Evolutionary conservation across 768 basidiomycete genomes (phyloP), one percentile per base, ranked within the genome.

Genomic region (Tremella yokohamensis): DNA sequence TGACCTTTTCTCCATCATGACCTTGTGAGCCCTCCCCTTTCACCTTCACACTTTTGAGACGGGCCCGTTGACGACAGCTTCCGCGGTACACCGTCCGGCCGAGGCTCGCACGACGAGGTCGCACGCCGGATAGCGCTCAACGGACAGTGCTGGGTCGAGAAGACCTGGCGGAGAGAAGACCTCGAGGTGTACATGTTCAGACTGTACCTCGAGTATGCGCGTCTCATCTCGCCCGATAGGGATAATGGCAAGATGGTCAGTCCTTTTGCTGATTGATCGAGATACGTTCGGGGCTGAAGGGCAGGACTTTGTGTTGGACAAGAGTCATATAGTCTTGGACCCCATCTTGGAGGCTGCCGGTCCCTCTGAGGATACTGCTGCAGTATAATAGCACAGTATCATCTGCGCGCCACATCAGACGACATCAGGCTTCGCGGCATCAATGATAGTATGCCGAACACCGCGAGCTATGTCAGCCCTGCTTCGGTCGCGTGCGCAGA

Each of bases 141-240:
- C 60, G 71, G 74, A 18, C 77, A 78, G 54, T 78, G 77, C 48
- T 78, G 77, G 77, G 76, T 77, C 8, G 77, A 78, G 56, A 58
- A 63, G 44, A 78, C 73, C 19, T 77, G 76, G 72, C 40, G 76
- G 56, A 62, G 69, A 62, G 74, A 74, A 57, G 74, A 74, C 54
- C 60, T 76, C 55, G 70, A 76, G 53, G 64, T 63, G 3, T 76
- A 75, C 70, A 74, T 76, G 66, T 78, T 75, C 74, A 60, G 76
- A 13, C 58, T 78, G 44, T 78, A 77, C 47, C 69, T 78, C 48
- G 77, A 78, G 59, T 78, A 74, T 54, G 77, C 70, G 1, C 52
- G 75, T 15, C 44, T 75, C 12, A 63, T 74, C 29, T 65, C 61
- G 45, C 73, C 73, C n/a, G 75, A 77, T 57, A 57, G 76, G 22